Percentiles rank a stretch among this genome's conserved stretches.
These are phyloP conservation scores for Keqinozyma sinolaborantium DNA, from an alignment of 1,139 yeast genomes.

Conservation along the genomic window DNA sequence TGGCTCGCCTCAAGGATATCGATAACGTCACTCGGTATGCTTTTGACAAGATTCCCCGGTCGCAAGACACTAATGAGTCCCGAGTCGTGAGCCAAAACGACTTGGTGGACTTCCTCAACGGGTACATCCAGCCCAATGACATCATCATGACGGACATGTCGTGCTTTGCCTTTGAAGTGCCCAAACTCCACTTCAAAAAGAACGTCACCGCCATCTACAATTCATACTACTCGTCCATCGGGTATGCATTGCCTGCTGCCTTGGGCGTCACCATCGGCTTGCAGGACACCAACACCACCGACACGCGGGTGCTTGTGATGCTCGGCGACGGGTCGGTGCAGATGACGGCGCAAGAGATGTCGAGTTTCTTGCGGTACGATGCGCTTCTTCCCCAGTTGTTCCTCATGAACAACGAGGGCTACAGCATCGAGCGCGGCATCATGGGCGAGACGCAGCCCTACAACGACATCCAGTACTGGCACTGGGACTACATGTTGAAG, in stretches of 20 bases:
- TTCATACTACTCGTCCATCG: constrained; percentile 77
- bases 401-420: constrained; percentile 78
- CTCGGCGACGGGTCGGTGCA: constrained; percentile 94
- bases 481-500: constrained; percentile 64
- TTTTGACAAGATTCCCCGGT: constrained; percentile 5
- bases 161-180: constrained; percentile 67
- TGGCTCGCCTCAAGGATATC: constrained; percentile 5
- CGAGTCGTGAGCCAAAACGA: constrained; percentile 22
- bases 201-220: constrained; percentile 56
- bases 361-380: constrained; percentile 59
- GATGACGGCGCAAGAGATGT: constrained; percentile 82
- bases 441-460: constrained; percentile 73
- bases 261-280: constrained; percentile 74
- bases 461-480: constrained; percentile 79
- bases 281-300: constrained; percentile 42
- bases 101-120: constrained; percentile 28
- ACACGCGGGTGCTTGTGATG: constrained; percentile 60
- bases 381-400: constrained; percentile 50
- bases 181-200: constrained; percentile 58
- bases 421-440: constrained; percentile 81
- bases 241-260: constrained; percentile 82
- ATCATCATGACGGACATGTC: constrained; percentile 74
- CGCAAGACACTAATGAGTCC: constrained; percentile 10
- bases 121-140: constrained; percentile 55
- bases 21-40: constrained; percentile 12